phyloP scores from a whole-genome alignment of 2,329 filamentous ascomycete species.

The Xylariaceae sp. region DNA sequence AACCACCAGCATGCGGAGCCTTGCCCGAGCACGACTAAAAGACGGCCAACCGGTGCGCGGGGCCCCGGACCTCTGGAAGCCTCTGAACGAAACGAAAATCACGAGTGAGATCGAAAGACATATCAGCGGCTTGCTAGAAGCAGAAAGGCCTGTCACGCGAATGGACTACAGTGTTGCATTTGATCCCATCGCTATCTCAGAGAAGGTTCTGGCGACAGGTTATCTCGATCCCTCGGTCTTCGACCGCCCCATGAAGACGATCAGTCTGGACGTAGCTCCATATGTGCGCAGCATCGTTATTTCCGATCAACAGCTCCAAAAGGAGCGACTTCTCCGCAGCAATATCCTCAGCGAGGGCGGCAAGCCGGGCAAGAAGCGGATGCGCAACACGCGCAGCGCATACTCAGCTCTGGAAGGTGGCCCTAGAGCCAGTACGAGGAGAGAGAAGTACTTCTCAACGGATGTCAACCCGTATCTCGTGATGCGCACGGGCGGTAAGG shows the following conservation, averaged over 20 bases:
- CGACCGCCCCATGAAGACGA: conserved; percentile 67
- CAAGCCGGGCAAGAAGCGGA: conserved; percentile 54
- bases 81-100: conserved; percentile 27
- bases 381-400: conserved; percentile 73
- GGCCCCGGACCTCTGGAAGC: neutral
- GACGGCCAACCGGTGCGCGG: neutral
- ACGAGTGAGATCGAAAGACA: conserved; percentile 41
- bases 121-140: conserved; percentile 33
- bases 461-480: conserved; percentile 63
- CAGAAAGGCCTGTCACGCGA: conserved; percentile 43
- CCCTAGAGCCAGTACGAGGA: conserved; percentile 64
- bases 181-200: conserved; percentile 59
- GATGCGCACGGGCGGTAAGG: conserved; percentile 62
- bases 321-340: conserved; percentile 65
- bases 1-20: conserved; percentile 38
- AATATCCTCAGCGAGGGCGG: conserved; percentile 64
- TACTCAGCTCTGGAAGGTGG: conserved; percentile 79
- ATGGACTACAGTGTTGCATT: conserved; percentile 62
- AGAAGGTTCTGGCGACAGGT: conserved; percentile 44
- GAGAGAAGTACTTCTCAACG: conserved; percentile 72
- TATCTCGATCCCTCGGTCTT: conserved; percentile 72
- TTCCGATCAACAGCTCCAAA: conserved; percentile 72
- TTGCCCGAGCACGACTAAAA: conserved; percentile 33
- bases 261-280: conserved; percentile 80
- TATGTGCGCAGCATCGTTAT: conserved; percentile 85